Conservation (phyloP, 2,329 filamentous ascomycete genomes). For the Plectosphaerella cucumerina region DNA sequence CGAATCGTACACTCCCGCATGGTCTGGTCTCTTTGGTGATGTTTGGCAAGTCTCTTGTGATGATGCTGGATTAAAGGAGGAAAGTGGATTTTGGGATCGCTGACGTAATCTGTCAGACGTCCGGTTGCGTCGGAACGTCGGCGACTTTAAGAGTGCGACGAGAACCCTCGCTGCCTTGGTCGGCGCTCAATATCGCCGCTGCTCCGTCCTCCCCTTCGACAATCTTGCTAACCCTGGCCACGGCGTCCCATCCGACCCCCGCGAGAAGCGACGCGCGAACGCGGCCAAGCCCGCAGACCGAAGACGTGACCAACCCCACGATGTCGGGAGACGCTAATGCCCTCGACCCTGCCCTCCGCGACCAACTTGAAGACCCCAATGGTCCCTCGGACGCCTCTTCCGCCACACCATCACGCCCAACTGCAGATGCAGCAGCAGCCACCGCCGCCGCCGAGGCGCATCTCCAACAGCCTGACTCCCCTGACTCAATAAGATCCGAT, state of each 20-base stretch:
- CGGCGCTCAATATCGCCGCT: neutral
- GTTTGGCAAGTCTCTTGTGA: too few species aligned
- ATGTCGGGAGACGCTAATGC: neutral
- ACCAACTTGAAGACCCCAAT: too few species aligned
- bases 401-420: neutral
- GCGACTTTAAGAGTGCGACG: neutral
- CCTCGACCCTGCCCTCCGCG: slow-evolving; percentile 11
- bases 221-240: neutral
- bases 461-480: slow-evolving; percentile 3
- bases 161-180: neutral
- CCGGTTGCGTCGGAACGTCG: neutral
- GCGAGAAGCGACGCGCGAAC: too few species aligned
- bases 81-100: too few species aligned
- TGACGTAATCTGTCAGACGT: neutral
- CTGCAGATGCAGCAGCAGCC: slow-evolving; percentile 1
- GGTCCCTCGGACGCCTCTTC: neutral
- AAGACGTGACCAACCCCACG: slow-evolving; percentile 1
- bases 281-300: neutral
- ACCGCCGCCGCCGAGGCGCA: slow-evolving; percentile 1
- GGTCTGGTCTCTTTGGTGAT: too few species aligned
- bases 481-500: slow-evolving; percentile 6
- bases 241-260: slow-evolving; percentile 2
- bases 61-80: too few species aligned
- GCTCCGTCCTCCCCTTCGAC: neutral
- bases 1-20: neutral